Evolutionary conservation across 2,329 filamentous ascomycete genomes (phyloP), one percentile per base, ranked within the genome.

Genomic region (Penicillium sp.): DNA sequence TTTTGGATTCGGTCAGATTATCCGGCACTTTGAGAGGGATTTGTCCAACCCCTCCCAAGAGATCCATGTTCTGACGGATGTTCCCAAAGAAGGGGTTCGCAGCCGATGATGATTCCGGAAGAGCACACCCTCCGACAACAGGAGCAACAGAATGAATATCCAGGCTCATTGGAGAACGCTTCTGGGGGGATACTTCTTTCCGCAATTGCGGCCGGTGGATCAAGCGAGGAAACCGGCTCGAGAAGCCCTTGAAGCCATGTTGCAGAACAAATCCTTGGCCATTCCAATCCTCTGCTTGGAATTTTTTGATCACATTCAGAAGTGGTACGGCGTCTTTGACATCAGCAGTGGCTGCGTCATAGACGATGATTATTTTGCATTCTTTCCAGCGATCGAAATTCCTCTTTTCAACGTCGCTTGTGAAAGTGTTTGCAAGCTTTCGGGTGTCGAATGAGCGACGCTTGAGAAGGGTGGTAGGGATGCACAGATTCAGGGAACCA

Each of bases 1-100:
- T 71, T 3, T 71, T 69, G 5, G 70, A 66, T 18, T 72, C 67
- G 1, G 74, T 76, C 59, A 84, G 70, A 15, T 70, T 64, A n/a
- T 70, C 63, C 3, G 84, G 84, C 40, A 80, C 70, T 60, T 81
- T 82, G 49, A 87, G 63, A 12, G 81, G 66, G 56, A 85, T 83
- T 61, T 95, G 91, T 0, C 93, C 93, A 9, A 97, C 92, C 18
- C 93, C 93, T 58, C 89, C 90, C 28, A 95, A 86, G 15, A 98
- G 77, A 64, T 97, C 93, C 82, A 95, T 92, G 56, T 97, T 95
- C 68, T 97, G 93, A 38, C 93, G 84, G 60, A 98, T 97, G 57
- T 96, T 97, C 53, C 84, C 84, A 68, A 97, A 97, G 74, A 98
- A 97, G 0, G 92, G 91, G 61, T 95, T 95, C 0, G 83, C 79